phyloP scores from a whole-genome alignment of 192 early-diverging fungal species.

The Podila epigama region DNA sequence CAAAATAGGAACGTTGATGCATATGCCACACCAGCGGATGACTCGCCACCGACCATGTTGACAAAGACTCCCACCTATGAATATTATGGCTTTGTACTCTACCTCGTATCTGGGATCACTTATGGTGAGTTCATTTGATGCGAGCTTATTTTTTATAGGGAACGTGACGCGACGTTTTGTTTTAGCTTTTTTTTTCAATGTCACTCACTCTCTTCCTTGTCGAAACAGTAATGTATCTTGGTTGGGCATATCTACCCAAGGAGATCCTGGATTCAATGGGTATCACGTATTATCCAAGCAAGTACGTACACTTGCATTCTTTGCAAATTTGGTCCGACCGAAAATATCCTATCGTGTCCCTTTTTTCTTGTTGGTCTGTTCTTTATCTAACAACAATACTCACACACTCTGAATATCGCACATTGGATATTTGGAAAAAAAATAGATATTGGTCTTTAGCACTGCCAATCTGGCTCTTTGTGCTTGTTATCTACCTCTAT shows the following conservation, averaged over 20 bases:
- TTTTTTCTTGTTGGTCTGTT: background rate
- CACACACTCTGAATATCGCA: background rate
- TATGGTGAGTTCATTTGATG: conserved; percentile 58
- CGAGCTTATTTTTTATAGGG: no score
- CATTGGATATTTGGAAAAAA: background rate
- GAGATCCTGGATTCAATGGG: conserved; percentile 70
- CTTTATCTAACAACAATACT: background rate
- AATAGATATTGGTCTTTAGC: conserved; percentile 82
- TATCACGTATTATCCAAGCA: conserved; percentile 86
- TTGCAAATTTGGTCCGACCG: background rate
- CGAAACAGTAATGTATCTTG: conserved; percentile 66
- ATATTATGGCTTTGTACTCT: conserved; percentile 90
- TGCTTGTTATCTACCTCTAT: conserved; percentile 76
- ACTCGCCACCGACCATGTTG: conserved; percentile 49
- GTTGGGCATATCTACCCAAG: conserved; percentile 88
- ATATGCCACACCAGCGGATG: conserved; percentile 24
- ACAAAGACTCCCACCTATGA: conserved; percentile 81
- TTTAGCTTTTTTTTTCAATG: conserved; percentile 11
- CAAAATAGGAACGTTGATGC: conserved; percentile 28
- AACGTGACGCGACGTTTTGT: no score
- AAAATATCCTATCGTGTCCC: background rate
- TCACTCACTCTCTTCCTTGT: background rate
- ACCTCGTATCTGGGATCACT: conserved; percentile 77
- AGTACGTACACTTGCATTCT: conserved; percentile 45
- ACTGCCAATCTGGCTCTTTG: conserved; percentile 80